Conservation (phyloP, 2,329 filamentous ascomycete genomes). For the Penicillium sp. region DNA sequence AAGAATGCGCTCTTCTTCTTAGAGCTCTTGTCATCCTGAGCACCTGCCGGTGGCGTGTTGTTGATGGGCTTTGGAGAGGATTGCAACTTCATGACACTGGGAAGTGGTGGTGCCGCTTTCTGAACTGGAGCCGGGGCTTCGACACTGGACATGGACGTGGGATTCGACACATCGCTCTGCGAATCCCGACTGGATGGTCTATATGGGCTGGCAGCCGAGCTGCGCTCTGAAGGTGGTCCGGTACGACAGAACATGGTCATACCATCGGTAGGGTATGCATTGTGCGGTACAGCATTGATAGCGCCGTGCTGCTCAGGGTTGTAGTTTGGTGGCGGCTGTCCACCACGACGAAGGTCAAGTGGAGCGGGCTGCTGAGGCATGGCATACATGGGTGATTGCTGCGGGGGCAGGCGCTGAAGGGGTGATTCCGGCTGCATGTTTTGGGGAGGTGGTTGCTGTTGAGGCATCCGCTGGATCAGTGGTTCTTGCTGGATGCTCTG, state of each 20-base stretch:
- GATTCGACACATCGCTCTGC: slow-evolving; percentile 85
- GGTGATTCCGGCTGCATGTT: background rate
- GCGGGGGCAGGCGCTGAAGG: background rate
- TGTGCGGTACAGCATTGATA: slow-evolving; percentile 74
- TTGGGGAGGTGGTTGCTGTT: background rate
- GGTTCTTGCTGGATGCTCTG: background rate
- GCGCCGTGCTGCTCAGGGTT: slow-evolving; percentile 63
- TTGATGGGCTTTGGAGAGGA: slow-evolving; percentile 68
- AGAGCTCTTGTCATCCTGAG: slow-evolving; percentile 60
- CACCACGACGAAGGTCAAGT: slow-evolving; percentile 40
- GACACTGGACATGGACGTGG: slow-evolving; percentile 83
- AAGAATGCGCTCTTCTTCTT: slow-evolving; percentile 84
- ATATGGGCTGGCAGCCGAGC: slow-evolving; percentile 65
- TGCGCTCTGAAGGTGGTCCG: slow-evolving; percentile 68
- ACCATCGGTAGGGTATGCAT: slow-evolving; percentile 89
- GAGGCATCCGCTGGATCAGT: background rate
- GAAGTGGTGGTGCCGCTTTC: slow-evolving; percentile 1
- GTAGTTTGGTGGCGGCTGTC: slow-evolving; percentile 47
- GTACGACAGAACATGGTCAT: slow-evolving; percentile 97
- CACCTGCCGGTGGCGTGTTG: slow-evolving; percentile 42
- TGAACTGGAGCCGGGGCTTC: slow-evolving; percentile 61
- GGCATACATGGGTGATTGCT: background rate
- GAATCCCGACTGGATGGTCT: slow-evolving; percentile 84
- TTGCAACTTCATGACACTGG: slow-evolving; percentile 20
- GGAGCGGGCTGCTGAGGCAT: slow-evolving; percentile 36